phyloP scores from a whole-genome alignment of 2,329 filamentous ascomycete species.

The Mollisiaceae sp. region DNA sequence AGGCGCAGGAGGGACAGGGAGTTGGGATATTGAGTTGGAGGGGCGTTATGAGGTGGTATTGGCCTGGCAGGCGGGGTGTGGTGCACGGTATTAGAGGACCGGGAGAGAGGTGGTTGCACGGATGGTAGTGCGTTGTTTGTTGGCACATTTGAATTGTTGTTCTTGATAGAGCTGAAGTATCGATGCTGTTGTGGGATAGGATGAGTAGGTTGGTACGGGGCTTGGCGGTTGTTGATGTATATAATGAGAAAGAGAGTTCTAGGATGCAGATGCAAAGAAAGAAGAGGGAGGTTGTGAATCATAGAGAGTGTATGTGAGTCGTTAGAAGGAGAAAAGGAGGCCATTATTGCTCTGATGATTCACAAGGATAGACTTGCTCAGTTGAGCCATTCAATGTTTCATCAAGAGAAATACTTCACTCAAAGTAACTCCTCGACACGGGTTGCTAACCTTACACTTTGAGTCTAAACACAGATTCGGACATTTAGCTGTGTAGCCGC shows the following conservation, averaged over 20 bases:
- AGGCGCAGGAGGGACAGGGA: background rate
- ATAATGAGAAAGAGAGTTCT: background rate
- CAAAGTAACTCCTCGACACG: background rate
- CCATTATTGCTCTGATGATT: background rate
- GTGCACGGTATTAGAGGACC: constrained; percentile 3
- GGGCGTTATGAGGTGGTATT: background rate
- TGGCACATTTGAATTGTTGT: constrained; percentile 10
- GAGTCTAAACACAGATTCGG: too few relatives aligned
- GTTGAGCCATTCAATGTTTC: background rate
- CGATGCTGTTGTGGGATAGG: background rate
- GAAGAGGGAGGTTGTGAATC: background rate
- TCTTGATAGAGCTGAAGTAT: background rate
- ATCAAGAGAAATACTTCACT: background rate
- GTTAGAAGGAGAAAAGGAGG: background rate
- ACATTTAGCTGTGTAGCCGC: too few relatives aligned
- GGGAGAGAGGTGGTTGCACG: constrained; percentile 12
- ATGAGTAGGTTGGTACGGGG: background rate
- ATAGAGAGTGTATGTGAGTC: background rate
- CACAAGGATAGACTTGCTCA: background rate
- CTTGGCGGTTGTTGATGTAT: background rate
- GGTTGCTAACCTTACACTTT: background rate
- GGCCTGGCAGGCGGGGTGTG: background rate
- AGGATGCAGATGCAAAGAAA: background rate
- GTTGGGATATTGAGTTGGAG: background rate
- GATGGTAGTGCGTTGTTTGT: constrained; percentile 8